Evolutionary conservation across 2,329 filamentous ascomycete genomes (phyloP), one percentile per base, ranked within the genome.

Genomic region (Penicillium sp.): DNA sequence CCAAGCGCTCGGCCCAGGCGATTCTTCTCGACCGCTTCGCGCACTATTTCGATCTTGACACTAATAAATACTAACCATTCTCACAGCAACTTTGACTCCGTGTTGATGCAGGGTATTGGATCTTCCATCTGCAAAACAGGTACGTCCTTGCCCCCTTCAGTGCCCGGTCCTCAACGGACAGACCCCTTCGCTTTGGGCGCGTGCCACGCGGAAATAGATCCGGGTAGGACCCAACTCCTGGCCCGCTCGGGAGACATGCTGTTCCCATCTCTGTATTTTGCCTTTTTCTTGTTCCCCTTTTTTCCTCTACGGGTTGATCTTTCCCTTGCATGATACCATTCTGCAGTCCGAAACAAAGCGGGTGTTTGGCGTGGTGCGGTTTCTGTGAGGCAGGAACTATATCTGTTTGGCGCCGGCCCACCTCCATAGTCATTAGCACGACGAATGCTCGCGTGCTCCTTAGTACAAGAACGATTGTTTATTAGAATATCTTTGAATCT

Each of bases 241-340:
- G 29, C 33, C 25, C 13, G 8, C n/a, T 18, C 18, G 18, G 26
- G 24, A 28, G 12, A 24, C 11, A 28, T 25, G 8, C 5, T 27
- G 7, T 27, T 33, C 43, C 34, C 35, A 4, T 39, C 26, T 32
- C 29, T 45, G 27, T 39, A 36, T 45, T 38, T 28, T 38, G 24
- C 32, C 25, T 39, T 27, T 35, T 13, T 18, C 38, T 18, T 32
- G 5, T 24, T 39, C 18, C 18, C 25, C 32, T 13, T 26, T 12
- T 43, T 27, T 18, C 8, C 27, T 27, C 12, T 26, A 18, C 33
- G 8, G 9, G n/a, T 35, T 8, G 13, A 13, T 32, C 26, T 36
- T 34, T 26, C 35, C 25, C 27, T 43, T 12, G 43, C 43, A 28
- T 32, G 35, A 45, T 45, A 45, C 43, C 35, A 39, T 38, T 45